Conservation (phyloP, 345 rosid genomes). For the Eucalyptus curtisii region DNA sequence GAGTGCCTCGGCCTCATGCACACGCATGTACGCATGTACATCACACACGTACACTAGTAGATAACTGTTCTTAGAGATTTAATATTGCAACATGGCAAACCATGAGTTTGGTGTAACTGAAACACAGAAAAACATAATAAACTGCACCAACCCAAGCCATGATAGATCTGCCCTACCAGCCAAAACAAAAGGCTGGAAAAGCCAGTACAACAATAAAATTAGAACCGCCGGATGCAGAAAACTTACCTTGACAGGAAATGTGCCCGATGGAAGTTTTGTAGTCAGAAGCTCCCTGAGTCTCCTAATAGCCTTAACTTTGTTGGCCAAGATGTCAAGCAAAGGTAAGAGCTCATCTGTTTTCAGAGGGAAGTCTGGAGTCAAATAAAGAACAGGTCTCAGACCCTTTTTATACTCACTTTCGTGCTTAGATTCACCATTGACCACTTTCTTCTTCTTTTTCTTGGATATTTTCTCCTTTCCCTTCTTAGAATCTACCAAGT, state of each 20-base stretch:
- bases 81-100: background rate
- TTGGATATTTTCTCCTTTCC: constrained; percentile 68
- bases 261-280: constrained; percentile 83
- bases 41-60: background rate
- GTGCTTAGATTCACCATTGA: constrained; percentile 37
- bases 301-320: constrained; percentile 94
- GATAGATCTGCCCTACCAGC: background rate
- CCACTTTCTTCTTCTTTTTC: constrained; percentile 78
- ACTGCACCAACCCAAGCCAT: background rate
- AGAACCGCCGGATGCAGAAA: background rate
- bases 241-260: constrained; percentile 95
- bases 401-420: constrained; percentile 95
- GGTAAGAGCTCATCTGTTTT: constrained; percentile 92
- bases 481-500: constrained; percentile 45
- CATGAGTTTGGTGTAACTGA: background rate
- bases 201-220: background rate
- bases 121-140: background rate
- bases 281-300: constrained; percentile 98
- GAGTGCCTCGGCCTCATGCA: background rate
- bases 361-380: constrained; percentile 90
- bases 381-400: constrained; percentile 90
- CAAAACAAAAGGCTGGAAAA: background rate
- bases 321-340: constrained; percentile 89
- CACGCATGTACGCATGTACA: background rate
- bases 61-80: background rate